These are phyloP conservation scores for Leishmania amazonensis DNA, from an alignment of 208 protist genomes.

Conservation along the genomic window DNA sequence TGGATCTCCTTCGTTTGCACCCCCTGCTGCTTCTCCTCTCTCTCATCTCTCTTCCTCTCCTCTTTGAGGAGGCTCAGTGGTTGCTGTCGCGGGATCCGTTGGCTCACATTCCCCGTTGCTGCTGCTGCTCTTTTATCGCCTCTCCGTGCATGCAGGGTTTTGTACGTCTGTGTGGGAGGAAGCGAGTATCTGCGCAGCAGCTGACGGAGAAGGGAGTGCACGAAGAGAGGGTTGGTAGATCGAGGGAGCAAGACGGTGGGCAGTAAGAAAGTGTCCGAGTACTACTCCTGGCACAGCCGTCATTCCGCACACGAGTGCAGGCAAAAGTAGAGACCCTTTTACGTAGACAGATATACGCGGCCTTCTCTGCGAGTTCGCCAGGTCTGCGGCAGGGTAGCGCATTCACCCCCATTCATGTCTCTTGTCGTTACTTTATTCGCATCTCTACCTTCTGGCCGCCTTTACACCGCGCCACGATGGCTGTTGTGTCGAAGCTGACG, in stretches of 20 bases:
- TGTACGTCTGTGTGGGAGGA: background rate
- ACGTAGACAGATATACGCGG: background rate
- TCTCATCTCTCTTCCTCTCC: background rate
- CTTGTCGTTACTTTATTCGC: background rate
- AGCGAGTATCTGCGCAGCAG: background rate
- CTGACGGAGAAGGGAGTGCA: background rate
- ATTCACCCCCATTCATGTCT: background rate
- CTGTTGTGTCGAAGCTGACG: constrained; percentile 31
- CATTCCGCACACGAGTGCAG: background rate
- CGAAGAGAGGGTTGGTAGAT: background rate
- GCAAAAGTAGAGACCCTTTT: background rate
- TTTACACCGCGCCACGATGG: constrained; percentile 14
- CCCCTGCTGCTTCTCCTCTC: background rate
- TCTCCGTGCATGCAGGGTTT: background rate
- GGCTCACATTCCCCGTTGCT: background rate
- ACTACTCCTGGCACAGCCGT: background rate
- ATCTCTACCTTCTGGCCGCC: background rate
- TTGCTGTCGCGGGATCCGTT: background rate
- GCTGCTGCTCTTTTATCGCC: background rate
- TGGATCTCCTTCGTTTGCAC: background rate
- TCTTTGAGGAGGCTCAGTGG: background rate
- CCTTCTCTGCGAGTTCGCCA: background rate
- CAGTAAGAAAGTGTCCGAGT: background rate
- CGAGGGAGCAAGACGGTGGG: background rate
- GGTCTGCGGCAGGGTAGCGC: background rate